Conservation (phyloP, 1,284 basidiomycete genomes). For the Papiliotrema nemorosa region DNA sequence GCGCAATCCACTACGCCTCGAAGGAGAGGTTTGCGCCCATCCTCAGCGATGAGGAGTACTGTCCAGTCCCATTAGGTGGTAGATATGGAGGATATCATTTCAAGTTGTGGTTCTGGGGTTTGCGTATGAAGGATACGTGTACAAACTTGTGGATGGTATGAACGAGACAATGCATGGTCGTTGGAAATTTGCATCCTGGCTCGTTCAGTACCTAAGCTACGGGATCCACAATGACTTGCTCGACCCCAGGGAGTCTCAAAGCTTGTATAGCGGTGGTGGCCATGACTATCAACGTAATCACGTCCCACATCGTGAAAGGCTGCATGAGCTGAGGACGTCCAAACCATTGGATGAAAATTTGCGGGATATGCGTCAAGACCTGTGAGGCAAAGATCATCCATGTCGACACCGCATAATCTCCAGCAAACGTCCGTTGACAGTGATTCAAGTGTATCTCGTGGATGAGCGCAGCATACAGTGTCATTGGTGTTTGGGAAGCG, state of each 20-base stretch:
- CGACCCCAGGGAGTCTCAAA: background rate
- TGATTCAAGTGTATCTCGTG: constrained; percentile 1
- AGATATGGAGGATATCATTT: no score
- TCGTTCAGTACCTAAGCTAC: background rate
- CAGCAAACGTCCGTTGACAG: background rate
- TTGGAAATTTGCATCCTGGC: no score
- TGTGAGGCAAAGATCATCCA: background rate
- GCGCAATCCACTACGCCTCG: no score
- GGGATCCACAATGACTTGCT: background rate
- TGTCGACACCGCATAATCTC: background rate
- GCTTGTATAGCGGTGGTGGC: background rate
- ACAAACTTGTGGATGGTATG: no score
- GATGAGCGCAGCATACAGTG: no score
- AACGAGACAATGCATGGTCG: no score
- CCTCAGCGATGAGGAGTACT: no score
- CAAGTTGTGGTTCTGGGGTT: no score
- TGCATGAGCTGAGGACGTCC: constrained; percentile 1
- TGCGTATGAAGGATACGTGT: no score
- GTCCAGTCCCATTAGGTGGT: no score
- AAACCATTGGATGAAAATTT: constrained; percentile 3
- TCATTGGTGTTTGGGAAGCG: background rate
- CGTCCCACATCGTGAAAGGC: background rate
- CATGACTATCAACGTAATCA: background rate
- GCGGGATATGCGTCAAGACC: constrained; percentile 1
- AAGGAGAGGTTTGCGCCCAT: no score